Percentiles rank a stretch among this genome's conserved stretches.
phyloP scores from a whole-genome alignment of 768 basidiomycete genomes.

The Xerocomellus chrysenteron region DNA sequence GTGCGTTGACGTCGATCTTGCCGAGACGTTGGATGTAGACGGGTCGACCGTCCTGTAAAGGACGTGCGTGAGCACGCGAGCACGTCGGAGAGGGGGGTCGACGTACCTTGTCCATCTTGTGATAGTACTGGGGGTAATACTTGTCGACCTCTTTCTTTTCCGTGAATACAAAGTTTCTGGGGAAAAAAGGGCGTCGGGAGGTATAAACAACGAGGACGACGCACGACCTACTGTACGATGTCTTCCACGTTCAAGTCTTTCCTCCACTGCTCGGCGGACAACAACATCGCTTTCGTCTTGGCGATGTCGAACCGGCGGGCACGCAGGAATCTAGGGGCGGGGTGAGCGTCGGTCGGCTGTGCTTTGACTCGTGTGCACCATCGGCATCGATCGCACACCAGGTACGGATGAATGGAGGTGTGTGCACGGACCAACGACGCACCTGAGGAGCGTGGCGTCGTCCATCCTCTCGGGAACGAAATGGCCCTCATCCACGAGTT shows the following conservation, averaged over 20 bases:
- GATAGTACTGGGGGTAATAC: slow-evolving; percentile 95
- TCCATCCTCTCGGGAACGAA: slow-evolving; percentile 68
- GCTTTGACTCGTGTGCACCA: slow-evolving; percentile 3
- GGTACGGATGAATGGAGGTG: not conserved
- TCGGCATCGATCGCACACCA: slow-evolving; percentile 13
- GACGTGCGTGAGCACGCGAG: not conserved
- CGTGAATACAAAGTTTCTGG: slow-evolving; percentile 81
- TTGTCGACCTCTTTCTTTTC: slow-evolving; percentile 84
- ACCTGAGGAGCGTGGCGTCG: slow-evolving; percentile 70
- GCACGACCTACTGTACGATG: slow-evolving; percentile 54
- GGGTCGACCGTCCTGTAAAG: slow-evolving; percentile 84
- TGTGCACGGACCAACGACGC: slow-evolving; percentile 14
- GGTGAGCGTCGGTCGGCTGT: not conserved
- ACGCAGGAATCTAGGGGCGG: slow-evolving; percentile 68
- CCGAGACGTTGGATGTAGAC: slow-evolving; percentile 94
- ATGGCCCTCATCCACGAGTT: slow-evolving; percentile 57
- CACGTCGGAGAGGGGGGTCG: accelerated
- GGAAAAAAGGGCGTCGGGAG: not conserved
- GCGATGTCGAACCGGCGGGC: slow-evolving; percentile 89
- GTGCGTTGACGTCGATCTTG: slow-evolving; percentile 79
- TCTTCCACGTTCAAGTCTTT: slow-evolving; percentile 81
- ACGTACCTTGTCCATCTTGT: slow-evolving; percentile 87
- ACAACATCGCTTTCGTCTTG: slow-evolving; percentile 82
- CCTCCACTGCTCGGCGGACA: slow-evolving; percentile 85
- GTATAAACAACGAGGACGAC: not conserved